Base-by-base conservation (phyloP, 768 basidiomycete genomes). In the Tylopilus sp. region DNA sequence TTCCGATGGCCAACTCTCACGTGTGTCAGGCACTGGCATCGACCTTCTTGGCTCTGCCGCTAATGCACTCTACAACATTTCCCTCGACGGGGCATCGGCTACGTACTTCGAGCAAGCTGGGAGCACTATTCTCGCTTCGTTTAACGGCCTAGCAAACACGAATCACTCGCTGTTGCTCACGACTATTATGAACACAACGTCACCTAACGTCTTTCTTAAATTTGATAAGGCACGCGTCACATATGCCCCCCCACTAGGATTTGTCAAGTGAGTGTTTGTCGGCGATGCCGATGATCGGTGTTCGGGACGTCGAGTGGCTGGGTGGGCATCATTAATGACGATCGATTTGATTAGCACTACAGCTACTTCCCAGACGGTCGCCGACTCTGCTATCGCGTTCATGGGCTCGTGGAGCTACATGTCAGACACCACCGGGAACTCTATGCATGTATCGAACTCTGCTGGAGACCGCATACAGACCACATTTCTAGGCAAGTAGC, bases 141-240 rank as follows among this genome's bases (percentile, higher is more conserved):
- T 85, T 55, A 57, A 72, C 34, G 66, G 74, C 49, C 75, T 89
- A 11, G 13, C 64, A 19, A 73, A 84, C 57, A 67, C 70, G 24
- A 61, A 69, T 45, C 89, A 91, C 66, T 77, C 75, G 4, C 59
- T 91, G 46, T 70, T 77, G 29, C 71, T 91, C 49, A 79, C 75
- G 38, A 75, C 81, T 10, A 70, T 70, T 47, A 80, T 69, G 58
- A 61, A 65, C 45, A 47, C 64, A 21, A 47, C 63, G 58, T 62
- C 70, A 21, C 61, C 73, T 3, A 48, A 64, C 17, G 69, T 76
- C 6, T 72, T 75, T 55, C 64, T 90, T 13, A 71, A 69, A 21
- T 87, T 90, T 65, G 80, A 85, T 57, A 71, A 74, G 52, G 86
- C 84, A 1, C 62, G 79, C 38, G 71, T 88, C 45, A 75, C 71